Percentiles rank a stretch among this genome's conserved stretches.
These are phyloP conservation scores for Aristolochia contorta DNA, from an alignment of 164 flowering plant species.

Conservation along the genomic window DNA sequence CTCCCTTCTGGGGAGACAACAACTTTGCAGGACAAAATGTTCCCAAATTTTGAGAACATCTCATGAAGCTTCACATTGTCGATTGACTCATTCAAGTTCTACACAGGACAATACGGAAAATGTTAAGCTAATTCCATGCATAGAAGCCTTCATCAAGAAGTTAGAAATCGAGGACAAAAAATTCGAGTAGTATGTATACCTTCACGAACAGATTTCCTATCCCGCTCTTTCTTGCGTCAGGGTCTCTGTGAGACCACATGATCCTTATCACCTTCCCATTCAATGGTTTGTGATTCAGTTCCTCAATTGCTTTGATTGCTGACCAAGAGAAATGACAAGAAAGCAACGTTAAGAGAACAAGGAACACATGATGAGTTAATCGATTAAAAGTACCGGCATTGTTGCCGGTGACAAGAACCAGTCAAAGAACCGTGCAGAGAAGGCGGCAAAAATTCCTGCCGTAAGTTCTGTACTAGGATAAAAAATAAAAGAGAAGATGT, in stretches of 20 bases:
- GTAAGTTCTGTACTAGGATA: too few species aligned
- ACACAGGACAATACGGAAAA: conserved; percentile 6
- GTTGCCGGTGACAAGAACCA: too few species aligned
- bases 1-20: conserved; percentile 60
- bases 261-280: conserved; percentile 66
- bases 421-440: background rate
- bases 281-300: conserved; percentile 44
- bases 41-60: conserved; percentile 56
- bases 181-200: conserved; percentile 26
- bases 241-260: conserved; percentile 63
- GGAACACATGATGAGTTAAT: background rate
- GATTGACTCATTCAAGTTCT: conserved; percentile 63
- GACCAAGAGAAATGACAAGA: conserved; percentile 2
- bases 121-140: background rate
- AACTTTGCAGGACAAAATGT: conserved; percentile 72
- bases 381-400: too few species aligned
- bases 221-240: conserved; percentile 67
- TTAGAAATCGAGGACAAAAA: background rate
- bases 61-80: conserved; percentile 50
- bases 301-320: conserved; percentile 65
- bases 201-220: conserved; percentile 79
- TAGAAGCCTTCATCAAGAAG: background rate
- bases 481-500: too few species aligned
- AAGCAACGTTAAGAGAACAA: background rate
- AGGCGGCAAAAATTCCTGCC: background rate